These are phyloP conservation scores for Musa acuminata DNA, from an alignment of 176 grass and related monocot genomes.

Conservation along the genomic window DNA sequence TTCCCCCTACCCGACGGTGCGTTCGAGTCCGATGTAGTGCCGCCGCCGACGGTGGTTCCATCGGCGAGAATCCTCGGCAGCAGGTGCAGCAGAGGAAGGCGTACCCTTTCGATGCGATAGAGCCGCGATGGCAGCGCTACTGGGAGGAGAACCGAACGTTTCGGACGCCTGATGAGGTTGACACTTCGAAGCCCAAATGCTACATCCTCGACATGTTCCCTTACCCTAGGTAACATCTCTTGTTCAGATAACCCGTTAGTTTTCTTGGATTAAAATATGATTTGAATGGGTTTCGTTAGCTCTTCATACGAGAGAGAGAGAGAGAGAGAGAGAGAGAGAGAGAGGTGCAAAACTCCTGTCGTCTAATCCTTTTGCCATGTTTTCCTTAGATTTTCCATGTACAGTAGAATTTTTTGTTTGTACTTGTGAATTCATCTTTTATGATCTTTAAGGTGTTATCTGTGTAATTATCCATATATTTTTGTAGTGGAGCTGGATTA, in stretches of 20 bases:
- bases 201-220: slow-evolving; percentile 99
- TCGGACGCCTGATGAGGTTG: slow-evolving; percentile 62
- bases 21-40: slow-evolving; percentile 20
- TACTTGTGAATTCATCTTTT: neutral
- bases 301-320: too few species aligned
- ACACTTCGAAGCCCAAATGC: slow-evolving; percentile 73
- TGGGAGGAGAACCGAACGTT: slow-evolving; percentile 85
- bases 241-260: neutral
- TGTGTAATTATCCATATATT: neutral
- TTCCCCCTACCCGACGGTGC: neutral
- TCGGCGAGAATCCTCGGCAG: slow-evolving; percentile 17
- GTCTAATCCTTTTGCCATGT: neutral
- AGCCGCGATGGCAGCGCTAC: slow-evolving; percentile 77
- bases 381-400: neutral
- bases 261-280: neutral
- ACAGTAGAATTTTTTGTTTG: neutral
- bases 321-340: too few species aligned
- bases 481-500: slow-evolving; percentile 66
- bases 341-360: neutral
- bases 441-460: slow-evolving; percentile 5
- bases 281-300: neutral
- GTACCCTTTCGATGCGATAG: slow-evolving; percentile 80
- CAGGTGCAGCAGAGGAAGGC: slow-evolving; percentile 26
- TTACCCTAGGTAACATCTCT: slow-evolving; percentile 51
- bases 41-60: slow-evolving; percentile 1